These are phyloP conservation scores for Penium margaritaceum DNA, from an alignment of 139 green algal species.

Conservation along the genomic window DNA sequence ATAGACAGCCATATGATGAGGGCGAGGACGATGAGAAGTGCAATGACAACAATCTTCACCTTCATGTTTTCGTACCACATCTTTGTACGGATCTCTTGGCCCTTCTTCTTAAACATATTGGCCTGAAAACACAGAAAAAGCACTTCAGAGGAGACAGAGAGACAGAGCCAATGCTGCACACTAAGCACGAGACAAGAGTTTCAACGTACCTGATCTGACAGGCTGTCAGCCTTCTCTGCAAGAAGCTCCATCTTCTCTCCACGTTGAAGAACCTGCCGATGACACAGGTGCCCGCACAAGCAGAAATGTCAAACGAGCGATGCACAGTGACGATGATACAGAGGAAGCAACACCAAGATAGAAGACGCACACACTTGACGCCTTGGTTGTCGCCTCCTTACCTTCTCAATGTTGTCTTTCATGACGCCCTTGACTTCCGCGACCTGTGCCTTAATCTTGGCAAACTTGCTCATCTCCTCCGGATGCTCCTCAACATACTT, in stretches of 20 bases:
- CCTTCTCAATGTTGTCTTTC: slow-evolving; percentile 96
- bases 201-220: slow-evolving; percentile 71
- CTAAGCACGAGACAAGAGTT: too few species aligned
- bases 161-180: neutral
- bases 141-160: neutral
- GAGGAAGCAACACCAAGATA: neutral
- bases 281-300: neutral
- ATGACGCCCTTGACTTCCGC: slow-evolving; percentile 95
- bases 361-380: neutral
- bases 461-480: slow-evolving; percentile 82
- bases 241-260: slow-evolving; percentile 94
- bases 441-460: slow-evolving; percentile 81
- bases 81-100: slow-evolving; percentile 65
- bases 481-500: slow-evolving; percentile 84
- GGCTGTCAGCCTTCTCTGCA: slow-evolving; percentile 91
- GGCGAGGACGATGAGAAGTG: slow-evolving; percentile 59
- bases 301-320: neutral
- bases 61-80: slow-evolving; percentile 97
- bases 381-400: slow-evolving; percentile 38
- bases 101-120: slow-evolving; percentile 81
- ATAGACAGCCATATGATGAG: slow-evolving; percentile 63
- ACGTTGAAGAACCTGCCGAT: slow-evolving; percentile 66
- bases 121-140: slow-evolving; percentile 56
- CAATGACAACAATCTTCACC: slow-evolving; percentile 69
- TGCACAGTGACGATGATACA: neutral